Evolutionary conservation across 768 basidiomycete species (phyloP).

Genomic region (Cyclocybe cylindracea): DNA sequence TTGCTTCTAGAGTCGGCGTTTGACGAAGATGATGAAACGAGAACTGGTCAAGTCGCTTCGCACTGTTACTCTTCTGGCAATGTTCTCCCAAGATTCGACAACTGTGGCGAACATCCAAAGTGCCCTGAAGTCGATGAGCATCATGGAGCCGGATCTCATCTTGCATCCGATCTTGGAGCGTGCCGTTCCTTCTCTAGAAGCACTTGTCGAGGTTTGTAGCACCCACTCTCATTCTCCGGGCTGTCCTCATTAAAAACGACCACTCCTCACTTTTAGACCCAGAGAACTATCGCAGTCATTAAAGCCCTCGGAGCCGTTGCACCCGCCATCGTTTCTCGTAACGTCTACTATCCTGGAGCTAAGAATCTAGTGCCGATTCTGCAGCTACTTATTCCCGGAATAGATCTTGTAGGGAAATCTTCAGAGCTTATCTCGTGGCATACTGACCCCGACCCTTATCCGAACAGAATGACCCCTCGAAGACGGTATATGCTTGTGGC

Average conservation of each 20-base stretch:
- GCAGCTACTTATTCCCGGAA: slow-evolving; percentile 80
- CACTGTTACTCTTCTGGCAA: slow-evolving; percentile 83
- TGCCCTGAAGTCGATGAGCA: slow-evolving; percentile 78
- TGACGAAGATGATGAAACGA: slow-evolving; percentile 77
- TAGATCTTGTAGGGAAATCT: slow-evolving; percentile 66
- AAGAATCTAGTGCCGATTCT: slow-evolving; percentile 81
- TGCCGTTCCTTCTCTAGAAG: slow-evolving; percentile 84
- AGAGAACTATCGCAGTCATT: slow-evolving; percentile 83
- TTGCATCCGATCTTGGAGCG: slow-evolving; percentile 80
- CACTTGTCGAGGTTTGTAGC: slow-evolving; percentile 71
- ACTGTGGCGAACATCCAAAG: slow-evolving; percentile 78
- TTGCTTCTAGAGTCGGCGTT: slow-evolving; percentile 58
- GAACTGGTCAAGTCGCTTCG: slow-evolving; percentile 83
- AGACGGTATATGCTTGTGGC: slow-evolving; percentile 52
- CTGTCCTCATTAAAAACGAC: slow-evolving; percentile 1
- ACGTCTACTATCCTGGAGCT: slow-evolving; percentile 79
- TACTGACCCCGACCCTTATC: not conserved
- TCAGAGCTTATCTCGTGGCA: not conserved
- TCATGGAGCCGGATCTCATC: slow-evolving; percentile 86
- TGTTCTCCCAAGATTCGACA: slow-evolving; percentile 82
- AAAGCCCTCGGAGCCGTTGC: slow-evolving; percentile 83
- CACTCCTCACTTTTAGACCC: slow-evolving; percentile 52
- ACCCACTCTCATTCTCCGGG: not conserved
- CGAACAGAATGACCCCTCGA: slow-evolving; percentile 71
- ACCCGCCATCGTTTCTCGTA: slow-evolving; percentile 76